Evolutionary conservation across 2,329 filamentous ascomycete species (phyloP), one percentile per base, ranked within the genome.

Genomic region (Aaosphaeria arxii): DNA sequence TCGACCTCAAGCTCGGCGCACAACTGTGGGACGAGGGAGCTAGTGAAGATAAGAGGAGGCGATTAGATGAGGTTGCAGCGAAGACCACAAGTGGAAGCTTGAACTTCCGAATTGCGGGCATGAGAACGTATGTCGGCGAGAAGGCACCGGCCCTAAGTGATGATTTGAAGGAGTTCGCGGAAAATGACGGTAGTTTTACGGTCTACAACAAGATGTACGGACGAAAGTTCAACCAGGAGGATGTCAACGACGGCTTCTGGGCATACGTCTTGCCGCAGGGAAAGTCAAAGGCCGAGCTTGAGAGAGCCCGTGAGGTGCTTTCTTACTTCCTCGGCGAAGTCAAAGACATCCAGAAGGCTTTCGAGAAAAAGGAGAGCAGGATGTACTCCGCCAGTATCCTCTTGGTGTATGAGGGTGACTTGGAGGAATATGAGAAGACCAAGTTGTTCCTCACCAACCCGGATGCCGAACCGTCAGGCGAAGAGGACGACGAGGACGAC

Each of bases 1-100:
- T 99, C 49, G 94, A 99, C 65, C 82, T 95, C 55, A 99, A 99
- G 74, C 82, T 99, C 17, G 94, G 94, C 40, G 80, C 85, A 43
- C 82, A 89, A 31, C 74, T 99, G 5, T 97, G 91, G 87, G 92
- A 89, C 11, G 89, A 95, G 35, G 76, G 77, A 52, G 81, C 84
- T 4, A 76, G 77, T 28, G 70, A 74, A 1, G 76, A 79, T 30
- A 87, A 87, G 66, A 73, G 82, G 11, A 75, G 70, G 28, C 75
- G 80, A 44, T 69, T 87, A 28, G 84, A 86, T 59, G 76, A 78
- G 36, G 80, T 86, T 13, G 74, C 80, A 4, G 70, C 74, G 11
- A 74, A 79, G 54, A 85, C 83, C 3, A 87, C 84, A 1, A 83
- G 77, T 54, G 74, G 76, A 4, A 77, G 73, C 42, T 71, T 87